Conservation (phyloP, 2,329 filamentous ascomycete species). For the Talaromyces islandicus region DNA sequence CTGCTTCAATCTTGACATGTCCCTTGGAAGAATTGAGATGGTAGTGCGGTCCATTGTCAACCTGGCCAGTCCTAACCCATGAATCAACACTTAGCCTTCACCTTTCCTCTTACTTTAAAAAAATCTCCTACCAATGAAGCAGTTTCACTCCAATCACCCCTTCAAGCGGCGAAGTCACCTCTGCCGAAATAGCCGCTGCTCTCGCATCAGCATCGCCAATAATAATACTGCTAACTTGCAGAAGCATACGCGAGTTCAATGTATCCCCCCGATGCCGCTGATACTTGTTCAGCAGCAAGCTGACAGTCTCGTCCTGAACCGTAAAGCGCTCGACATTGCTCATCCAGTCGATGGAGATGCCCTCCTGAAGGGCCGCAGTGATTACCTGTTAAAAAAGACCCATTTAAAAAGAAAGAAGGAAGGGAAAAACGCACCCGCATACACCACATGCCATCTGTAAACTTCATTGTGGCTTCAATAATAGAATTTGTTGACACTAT, state of each 20-base stretch:
- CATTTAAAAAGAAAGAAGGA: not conserved
- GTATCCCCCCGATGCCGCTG: conserved; percentile 35
- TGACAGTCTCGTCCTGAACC: conserved; percentile 25
- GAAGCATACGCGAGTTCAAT: conserved; percentile 28
- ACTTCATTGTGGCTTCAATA: conserved; percentile 29
- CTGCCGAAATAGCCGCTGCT: conserved; percentile 28
- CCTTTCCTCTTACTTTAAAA: not conserved
- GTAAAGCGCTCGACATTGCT: conserved; percentile 32
- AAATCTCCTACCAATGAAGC: conserved; percentile 34
- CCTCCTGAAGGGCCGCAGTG: conserved; percentile 21
- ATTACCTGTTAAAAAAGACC: not conserved
- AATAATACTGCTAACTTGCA: not conserved
- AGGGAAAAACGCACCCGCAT: conserved; percentile 20
- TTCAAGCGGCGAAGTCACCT: conserved; percentile 30
- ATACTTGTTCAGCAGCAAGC: conserved; percentile 32
- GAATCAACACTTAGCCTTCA: too few species aligned
- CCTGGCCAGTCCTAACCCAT: conserved; percentile 23
- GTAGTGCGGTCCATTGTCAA: conserved; percentile 33
- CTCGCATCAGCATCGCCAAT: not conserved
- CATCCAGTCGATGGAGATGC: conserved; percentile 36
- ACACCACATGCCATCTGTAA: conserved; percentile 38
- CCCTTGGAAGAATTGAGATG: conserved; percentile 21
- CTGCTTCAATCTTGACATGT: conserved; percentile 21
- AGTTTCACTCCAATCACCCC: conserved; percentile 35
- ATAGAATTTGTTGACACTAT: too few species aligned